These are phyloP conservation scores for Aquilaria yunnanensis DNA, from an alignment of 345 rosid species.

Conservation along the genomic window DNA sequence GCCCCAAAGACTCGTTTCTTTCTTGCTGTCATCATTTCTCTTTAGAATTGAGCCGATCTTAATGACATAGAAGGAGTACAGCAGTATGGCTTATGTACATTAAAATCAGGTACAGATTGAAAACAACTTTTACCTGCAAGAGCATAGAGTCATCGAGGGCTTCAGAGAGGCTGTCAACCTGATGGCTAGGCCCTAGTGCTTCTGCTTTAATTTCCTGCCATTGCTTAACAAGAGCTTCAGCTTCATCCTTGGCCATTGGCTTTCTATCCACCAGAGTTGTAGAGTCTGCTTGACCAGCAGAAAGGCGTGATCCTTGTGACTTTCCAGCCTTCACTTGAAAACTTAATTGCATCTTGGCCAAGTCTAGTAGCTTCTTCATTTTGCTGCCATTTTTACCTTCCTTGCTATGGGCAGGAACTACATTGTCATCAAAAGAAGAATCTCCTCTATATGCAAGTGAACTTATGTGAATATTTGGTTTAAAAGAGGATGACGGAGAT, in stretches of 20 bases:
- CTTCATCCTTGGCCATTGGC: constrained; percentile 76
- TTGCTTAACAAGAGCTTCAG: constrained; percentile 80
- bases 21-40: no score
- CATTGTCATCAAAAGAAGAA: constrained; percentile 26
- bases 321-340: constrained; percentile 28
- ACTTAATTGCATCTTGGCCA: constrained; percentile 35
- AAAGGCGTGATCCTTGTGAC: constrained; percentile 26
- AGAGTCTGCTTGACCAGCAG: constrained; percentile 42
- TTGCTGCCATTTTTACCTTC: constrained; percentile 31
- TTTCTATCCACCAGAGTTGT: constrained; percentile 31
- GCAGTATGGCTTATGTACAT: no score
- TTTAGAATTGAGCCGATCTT: no score
- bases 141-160: constrained; percentile 92
- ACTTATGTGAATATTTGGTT: constrained; percentile 26
- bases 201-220: constrained; percentile 94
- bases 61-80: no score
- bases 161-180: constrained; percentile 52
- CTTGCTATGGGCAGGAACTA: constrained; percentile 20
- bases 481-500: constrained; percentile 30
- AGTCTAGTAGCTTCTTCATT: constrained; percentile 42
- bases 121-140: constrained; percentile 50
- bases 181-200: constrained; percentile 81
- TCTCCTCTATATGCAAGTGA: constrained; percentile 30
- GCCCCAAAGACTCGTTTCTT: no score
- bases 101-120: neutral